A percentile compares a stretch with the other conserved stretches of the same genome.
phyloP scores from a whole-genome alignment of 2,329 filamentous ascomycete genomes.

The Claviceps maximensis region DNA sequence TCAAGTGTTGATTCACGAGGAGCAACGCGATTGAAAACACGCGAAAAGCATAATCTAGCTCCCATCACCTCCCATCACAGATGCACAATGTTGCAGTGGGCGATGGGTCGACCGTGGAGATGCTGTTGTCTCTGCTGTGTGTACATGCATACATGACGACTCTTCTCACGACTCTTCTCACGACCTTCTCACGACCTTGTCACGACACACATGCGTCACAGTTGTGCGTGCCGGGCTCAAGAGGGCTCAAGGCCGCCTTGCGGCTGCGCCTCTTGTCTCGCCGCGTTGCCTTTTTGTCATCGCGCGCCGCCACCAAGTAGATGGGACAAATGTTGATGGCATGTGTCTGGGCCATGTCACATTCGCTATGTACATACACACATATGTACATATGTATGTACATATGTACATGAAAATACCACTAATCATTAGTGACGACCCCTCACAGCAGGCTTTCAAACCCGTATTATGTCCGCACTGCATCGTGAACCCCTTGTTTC shows the following conservation, averaged over 20 bases:
- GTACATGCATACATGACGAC: too few species aligned
- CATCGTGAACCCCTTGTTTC: background rate
- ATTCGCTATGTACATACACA: too few species aligned
- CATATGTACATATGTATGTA: too few species aligned
- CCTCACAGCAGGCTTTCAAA: background rate
- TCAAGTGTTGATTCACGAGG: background rate
- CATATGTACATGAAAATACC: too few species aligned
- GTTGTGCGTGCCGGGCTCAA: background rate
- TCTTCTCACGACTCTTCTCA: background rate
- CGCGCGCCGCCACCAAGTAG: background rate
- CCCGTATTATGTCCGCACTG: background rate
- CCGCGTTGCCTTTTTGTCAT: background rate
- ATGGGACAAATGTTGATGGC: background rate
- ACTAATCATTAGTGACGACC: too few species aligned
- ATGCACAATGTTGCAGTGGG: background rate
- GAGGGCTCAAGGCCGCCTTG: background rate
- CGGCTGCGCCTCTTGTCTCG: background rate
- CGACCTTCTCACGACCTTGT: background rate
- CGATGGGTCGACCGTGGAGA: background rate
- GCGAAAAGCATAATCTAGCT: background rate
- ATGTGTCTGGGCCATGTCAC: too few species aligned
- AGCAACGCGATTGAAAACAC: background rate
- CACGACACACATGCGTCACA: slow-evolving; percentile 4
- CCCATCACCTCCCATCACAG: background rate
- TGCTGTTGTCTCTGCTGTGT: background rate